These are phyloP conservation scores for Rhododendron simsii DNA, from an alignment of 148 eudicot genomes.

Conservation along the genomic window DNA sequence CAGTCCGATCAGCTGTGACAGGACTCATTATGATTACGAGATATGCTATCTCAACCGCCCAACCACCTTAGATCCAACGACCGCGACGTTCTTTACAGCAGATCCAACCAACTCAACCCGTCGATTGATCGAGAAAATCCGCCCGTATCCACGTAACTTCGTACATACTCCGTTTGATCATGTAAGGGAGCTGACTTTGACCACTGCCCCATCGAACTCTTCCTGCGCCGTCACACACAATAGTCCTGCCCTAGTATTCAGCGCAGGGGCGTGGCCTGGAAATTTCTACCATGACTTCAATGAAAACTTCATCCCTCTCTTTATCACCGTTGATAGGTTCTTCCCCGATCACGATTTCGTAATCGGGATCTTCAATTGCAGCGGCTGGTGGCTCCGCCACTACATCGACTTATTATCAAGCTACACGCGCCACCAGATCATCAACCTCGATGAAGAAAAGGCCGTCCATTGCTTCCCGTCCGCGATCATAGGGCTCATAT, in stretches of 20 bases:
- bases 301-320: slow-evolving; percentile 42
- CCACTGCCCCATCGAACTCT: slow-evolving; percentile 25
- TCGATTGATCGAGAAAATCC: slow-evolving; percentile 15
- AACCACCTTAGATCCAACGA: slow-evolving; percentile 33
- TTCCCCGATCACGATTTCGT: slow-evolving; percentile 23
- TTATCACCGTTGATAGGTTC: slow-evolving; percentile 31
- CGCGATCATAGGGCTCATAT: slow-evolving; percentile 32
- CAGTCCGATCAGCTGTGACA: slow-evolving; percentile 31
- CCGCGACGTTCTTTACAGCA: slow-evolving; percentile 21
- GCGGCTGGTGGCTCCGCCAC: slow-evolving; percentile 40
- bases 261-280: slow-evolving; percentile 38
- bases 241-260: slow-evolving; percentile 32
- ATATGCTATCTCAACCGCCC: slow-evolving; percentile 39
- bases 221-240: slow-evolving; percentile 27
- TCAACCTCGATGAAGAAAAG: slow-evolving; percentile 20
- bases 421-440: slow-evolving; percentile 28
- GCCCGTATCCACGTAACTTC: slow-evolving; percentile 27
- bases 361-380: slow-evolving; percentile 19
- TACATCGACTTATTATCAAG: slow-evolving; percentile 23
- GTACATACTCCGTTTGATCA: neutral
- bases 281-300: slow-evolving; percentile 47
- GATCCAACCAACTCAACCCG: slow-evolving; percentile 24
- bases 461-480: slow-evolving; percentile 32
- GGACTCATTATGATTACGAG: slow-evolving; percentile 35
- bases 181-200: slow-evolving; percentile 24